These are phyloP conservation scores for Nakataea oryzae DNA, from an alignment of 2,329 filamentous ascomycete species.

Conservation along the genomic window DNA sequence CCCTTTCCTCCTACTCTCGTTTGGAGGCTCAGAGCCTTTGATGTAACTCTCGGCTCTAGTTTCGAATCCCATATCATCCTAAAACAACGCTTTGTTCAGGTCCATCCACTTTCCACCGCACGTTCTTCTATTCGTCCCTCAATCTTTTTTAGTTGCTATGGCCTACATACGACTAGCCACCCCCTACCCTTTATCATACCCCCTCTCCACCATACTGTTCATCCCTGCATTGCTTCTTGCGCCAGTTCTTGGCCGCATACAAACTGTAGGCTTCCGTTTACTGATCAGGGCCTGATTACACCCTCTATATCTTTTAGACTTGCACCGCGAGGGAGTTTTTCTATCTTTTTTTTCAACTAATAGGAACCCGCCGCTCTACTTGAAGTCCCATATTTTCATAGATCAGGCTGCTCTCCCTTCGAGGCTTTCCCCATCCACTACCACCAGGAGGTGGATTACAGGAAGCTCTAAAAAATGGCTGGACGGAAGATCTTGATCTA, in stretches of 20 bases:
- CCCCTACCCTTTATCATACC: too few species aligned
- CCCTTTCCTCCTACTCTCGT: not conserved
- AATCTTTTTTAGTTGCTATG: too few species aligned
- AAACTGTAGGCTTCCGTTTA: not conserved
- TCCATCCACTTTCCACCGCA: not conserved
- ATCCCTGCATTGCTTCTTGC: not conserved
- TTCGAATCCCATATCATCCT: not conserved
- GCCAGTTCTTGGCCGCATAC: not conserved
- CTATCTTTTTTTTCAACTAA: too few species aligned
- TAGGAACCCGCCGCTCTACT: not conserved
- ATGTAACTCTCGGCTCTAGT: not conserved
- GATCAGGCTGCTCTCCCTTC: not conserved
- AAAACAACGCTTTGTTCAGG: not conserved
- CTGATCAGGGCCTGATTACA: not conserved
- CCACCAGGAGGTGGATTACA: not conserved
- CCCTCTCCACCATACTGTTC: too few species aligned
- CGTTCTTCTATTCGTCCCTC: not conserved
- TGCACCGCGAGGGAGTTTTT: too few species aligned
- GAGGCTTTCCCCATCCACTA: not conserved
- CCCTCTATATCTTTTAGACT: not conserved
- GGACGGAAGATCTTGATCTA: constrained; percentile 51
- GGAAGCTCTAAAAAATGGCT: not conserved
- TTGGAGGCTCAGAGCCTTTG: not conserved
- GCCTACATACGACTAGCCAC: not conserved
- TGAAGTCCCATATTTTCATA: too few species aligned